Evolutionary conservation across 768 basidiomycete genomes (phyloP), one percentile per base, ranked within the genome.

Genomic region (Amanita phalloides): DNA sequence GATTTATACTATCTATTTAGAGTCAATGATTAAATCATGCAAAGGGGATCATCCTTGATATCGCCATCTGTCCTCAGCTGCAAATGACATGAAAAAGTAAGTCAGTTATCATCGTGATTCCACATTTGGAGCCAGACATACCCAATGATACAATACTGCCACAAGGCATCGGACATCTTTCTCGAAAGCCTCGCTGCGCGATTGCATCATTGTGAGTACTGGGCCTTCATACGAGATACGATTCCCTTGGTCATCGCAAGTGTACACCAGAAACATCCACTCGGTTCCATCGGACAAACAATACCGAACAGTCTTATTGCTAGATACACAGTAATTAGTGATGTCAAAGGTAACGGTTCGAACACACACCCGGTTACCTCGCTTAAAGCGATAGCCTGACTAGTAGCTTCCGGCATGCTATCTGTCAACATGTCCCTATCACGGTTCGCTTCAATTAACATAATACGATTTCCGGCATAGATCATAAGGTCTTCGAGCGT

Each of bases 301-400:
- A 46, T 46, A 33, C 45, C 45, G 30, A 46, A 46, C 45, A 46
- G 45, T 46, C 30, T 46, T 46, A 35, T 46, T 46, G 32, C 45
- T 46, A 46, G 45, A 46, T 46, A 46, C 45, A 35, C 32, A 35
- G 45, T 35, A 46, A 46, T 46, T 8, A 46, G 45, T 32, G 45
- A 46, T 33, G 32, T 35, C 30, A 33, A 46, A 46, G 45, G 33
- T 2, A 35, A 46, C 1, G 11, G 7, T 28, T 46, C 6, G 28
- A 32, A 46, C 45, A 33, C 30, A 17, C 13, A 46, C 30, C 44
- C 44, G 6, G 45, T 46, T 46, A 46, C 45, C 28, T 46, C 30
- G 45, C 45, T 46, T 30, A 46, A 46, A 46, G 45, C 45, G 20
- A 46, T 46, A 46, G 45, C 45, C 45, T 45, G 44, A 45, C 44